Evolutionary conservation across 2,329 filamentous ascomycete genomes (phyloP).

Genomic region (Cercospora brassicicola): DNA sequence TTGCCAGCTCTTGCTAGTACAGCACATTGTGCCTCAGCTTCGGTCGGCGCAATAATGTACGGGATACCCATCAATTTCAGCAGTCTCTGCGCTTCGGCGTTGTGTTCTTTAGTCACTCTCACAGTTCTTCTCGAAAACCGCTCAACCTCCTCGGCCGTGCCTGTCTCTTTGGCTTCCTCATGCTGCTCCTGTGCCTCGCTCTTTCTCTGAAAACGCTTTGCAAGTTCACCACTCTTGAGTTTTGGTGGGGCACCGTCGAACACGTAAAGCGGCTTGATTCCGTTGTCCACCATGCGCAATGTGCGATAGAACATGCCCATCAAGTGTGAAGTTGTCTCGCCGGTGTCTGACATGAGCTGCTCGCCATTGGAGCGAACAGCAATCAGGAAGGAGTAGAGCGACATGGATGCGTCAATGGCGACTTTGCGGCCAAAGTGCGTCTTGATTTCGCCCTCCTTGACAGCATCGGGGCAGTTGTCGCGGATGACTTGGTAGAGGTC

Average conservation of each 20-base stretch:
- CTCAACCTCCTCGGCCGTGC: slow-evolving; percentile 95
- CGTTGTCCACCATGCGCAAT: slow-evolving; percentile 95
- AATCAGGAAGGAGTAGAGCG: slow-evolving; percentile 97
- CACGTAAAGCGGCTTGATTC: slow-evolving; percentile 97
- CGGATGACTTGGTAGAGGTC: slow-evolving; percentile 52
- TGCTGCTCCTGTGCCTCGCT: slow-evolving; percentile 84
- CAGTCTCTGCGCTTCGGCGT: slow-evolving; percentile 86
- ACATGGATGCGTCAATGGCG: slow-evolving; percentile 69
- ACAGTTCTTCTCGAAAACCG: slow-evolving; percentile 95
- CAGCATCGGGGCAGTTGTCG: slow-evolving; percentile 80
- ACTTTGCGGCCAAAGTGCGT: slow-evolving; percentile 98
- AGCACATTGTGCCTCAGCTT: slow-evolving; percentile 96
- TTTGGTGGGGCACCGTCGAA: slow-evolving; percentile 97
- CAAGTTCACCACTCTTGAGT: slow-evolving; percentile 94
- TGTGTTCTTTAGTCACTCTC: slow-evolving; percentile 93
- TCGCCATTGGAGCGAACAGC: slow-evolving; percentile 95
- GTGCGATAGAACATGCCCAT: slow-evolving; percentile 99
- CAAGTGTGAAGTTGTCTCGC: slow-evolving; percentile 94
- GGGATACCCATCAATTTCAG: slow-evolving; percentile 95
- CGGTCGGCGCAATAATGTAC: slow-evolving; percentile 90
- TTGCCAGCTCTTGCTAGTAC: slow-evolving; percentile 85
- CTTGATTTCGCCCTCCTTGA: slow-evolving; percentile 98
- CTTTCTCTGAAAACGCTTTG: slow-evolving; percentile 94
- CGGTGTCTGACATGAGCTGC: slow-evolving; percentile 90
- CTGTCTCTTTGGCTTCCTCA: slow-evolving; percentile 95